Base-by-base conservation (phyloP, 116 monocot species). In the Phalaenopsis hybrid region DNA sequence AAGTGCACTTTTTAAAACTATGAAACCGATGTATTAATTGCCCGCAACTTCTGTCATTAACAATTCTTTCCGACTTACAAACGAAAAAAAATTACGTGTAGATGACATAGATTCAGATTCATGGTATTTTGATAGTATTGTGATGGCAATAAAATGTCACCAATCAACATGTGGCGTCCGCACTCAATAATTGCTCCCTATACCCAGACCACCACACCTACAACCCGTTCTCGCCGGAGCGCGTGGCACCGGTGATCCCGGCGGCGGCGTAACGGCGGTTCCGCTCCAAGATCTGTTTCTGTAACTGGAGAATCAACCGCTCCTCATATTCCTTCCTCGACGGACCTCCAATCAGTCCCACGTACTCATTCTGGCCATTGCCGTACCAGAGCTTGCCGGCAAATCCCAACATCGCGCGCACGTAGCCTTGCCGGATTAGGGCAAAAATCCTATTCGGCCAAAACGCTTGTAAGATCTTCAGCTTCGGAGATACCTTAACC, bases 221-320 rank as follows among this genome's bases (percentile, higher is more conserved):
- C 67, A 0, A 67, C 8, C 8, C 8, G 25, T 25, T 25, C 25
- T 28, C 67, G 67, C 67, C 67, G 67, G 23, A 67, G 21, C 63
- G 59, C 18, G 17, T 31, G 2, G 25, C 48, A 13, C 55, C 31
- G 52, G 31, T 31, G 31, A 17, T 61, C 7, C 41, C 58, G 45
- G 52, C 9, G 44, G 5, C 76, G 31, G 31, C 31, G 31, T 31
- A 31, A 31, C 31, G 31, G 31, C 31, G 31, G 31, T 31, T 79
- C 58, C 75, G 63, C 8, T 80, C 70, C 50, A 83, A 33, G 51
- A 86, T 31, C 21, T 50, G 33, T 55, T 70, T 68, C 52, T 86
- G 83, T 67, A 86, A 77, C 76, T 86, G 76, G 3, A 86, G 83
- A 11, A 86, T 79, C 86, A 80, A 44, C 57, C 77, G 83, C 76